Evolutionary conservation across 129 eudicot genomes (phyloP).

Genomic region (Flaveria ramosissima): DNA sequence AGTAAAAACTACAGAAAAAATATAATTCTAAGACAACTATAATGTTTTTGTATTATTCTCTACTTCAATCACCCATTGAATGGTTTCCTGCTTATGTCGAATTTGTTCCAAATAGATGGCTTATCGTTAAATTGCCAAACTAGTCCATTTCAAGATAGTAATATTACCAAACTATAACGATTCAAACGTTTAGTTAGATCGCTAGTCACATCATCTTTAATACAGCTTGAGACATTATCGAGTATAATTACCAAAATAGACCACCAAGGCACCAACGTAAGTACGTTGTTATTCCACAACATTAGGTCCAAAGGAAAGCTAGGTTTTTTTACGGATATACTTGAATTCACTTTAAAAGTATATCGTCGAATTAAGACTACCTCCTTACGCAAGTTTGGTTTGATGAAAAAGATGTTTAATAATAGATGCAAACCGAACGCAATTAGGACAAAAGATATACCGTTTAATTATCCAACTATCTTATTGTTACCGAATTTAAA

Average conservation of each 20-base stretch:
- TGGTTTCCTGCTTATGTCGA: not conserved
- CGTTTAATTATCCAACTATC: constrained; percentile 14
- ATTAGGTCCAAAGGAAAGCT: not conserved
- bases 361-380: not conserved
- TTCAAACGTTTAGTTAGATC: not conserved
- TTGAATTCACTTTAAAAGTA: not conserved
- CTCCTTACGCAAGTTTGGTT: constrained; percentile 6
- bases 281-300: not conserved
- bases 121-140: not conserved
- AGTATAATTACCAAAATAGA: not conserved
- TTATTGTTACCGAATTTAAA: not conserved
- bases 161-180: not conserved
- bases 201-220: not conserved
- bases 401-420: constrained; percentile 22
- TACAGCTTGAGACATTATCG: not conserved
- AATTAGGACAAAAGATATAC: not conserved
- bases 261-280: constrained; percentile 1
- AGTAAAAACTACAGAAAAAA: not conserved
- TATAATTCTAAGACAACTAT: not conserved
- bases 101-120: not conserved
- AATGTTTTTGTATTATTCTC: not conserved
- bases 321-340: not conserved
- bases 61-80: not conserved
- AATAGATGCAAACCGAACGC: constrained; percentile 10
- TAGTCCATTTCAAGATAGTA: not conserved